Base-by-base conservation (phyloP, 768 basidiomycete genomes). In the Termitomyces eurrhizus region DNA sequence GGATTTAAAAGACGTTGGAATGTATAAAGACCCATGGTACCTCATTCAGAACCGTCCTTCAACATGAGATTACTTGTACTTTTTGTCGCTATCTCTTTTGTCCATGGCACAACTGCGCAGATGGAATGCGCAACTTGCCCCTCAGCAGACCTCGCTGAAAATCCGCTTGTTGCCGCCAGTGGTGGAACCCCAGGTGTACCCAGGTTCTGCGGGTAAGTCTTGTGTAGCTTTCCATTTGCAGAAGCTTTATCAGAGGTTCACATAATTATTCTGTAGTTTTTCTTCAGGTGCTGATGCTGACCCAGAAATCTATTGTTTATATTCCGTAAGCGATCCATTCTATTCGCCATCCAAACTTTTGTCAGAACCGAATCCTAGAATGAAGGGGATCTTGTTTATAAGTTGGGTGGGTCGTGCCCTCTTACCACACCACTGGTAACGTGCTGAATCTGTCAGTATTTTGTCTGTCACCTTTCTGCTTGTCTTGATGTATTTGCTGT, bases 181-280 rank as follows among this genome's bases (percentile, higher is more conserved):
- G 63, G 60, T 50, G 58, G 60, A 3, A 61, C 63, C 2, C 12
- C 57, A 5, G 64, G 60, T 33, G 58, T 60, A 51, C 64, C 64
- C 8, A 62, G 44, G 52, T 57, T 62, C 39, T 64, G 64, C 18
- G 64, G 58, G 61, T 59, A 45, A 1, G 61, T 54, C 24, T 16
- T 18, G 7, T 24, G 14, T 35, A 36, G 29, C 21, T 9, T 21
- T 44, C 42, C 3, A 3, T 29, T 29, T n/a, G 0, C 24, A 37
- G 7, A 29, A 52, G 1, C 6, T 11, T 36, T 42, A 26, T 18
- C 7, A 37, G 9, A n/a, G 8, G 14, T n/a, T 39, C 7, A 29
- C 44, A 46, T 37, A 32, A 32, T 26, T 21, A 29, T 36, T 24
- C 32, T 4, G 21, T 37, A 58, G 61, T 14, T 62, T 41, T 18